These are phyloP conservation scores for Larix kaempferi DNA, from an alignment of 75 land plant genomes.

Conservation along the genomic window DNA sequence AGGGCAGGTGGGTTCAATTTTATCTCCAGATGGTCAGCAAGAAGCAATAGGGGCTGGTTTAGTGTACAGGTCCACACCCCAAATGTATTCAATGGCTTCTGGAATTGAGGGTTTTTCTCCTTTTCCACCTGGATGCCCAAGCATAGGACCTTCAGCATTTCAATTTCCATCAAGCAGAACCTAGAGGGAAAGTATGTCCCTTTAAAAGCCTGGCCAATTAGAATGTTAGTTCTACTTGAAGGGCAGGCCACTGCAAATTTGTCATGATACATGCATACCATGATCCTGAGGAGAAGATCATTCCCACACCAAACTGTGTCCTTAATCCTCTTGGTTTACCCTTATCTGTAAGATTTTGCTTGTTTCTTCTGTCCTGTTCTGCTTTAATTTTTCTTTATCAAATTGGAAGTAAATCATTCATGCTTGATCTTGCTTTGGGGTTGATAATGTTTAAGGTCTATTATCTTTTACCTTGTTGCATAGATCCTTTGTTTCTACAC, in stretches of 20 bases:
- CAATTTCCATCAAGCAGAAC: background rate
- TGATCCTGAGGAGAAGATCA: constrained; percentile 79
- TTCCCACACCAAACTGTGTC: constrained; percentile 63
- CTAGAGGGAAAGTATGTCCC: constrained; percentile 49
- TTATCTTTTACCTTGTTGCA: too few relatives aligned
- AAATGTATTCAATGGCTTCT: constrained; percentile 34
- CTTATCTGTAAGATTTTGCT: constrained; percentile 56
- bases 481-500: too few relatives aligned
- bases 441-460: too few relatives aligned
- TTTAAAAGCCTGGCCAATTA: constrained; percentile 71
- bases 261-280: constrained; percentile 79
- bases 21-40: constrained; percentile 37
- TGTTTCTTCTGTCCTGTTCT: background rate
- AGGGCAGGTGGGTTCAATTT: constrained; percentile 49
- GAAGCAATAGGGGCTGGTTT: constrained; percentile 32
- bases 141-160: constrained; percentile 50
- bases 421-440: too few relatives aligned
- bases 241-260: constrained; percentile 90
- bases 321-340: constrained; percentile 84
- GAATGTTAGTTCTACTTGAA: constrained; percentile 96
- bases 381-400: background rate
- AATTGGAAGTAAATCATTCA: too few relatives aligned
- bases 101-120: constrained; percentile 42
- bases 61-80: constrained; percentile 43
- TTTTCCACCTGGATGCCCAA: constrained; percentile 47